Percentiles rank a stretch among this genome's conserved stretches.
These are phyloP conservation scores for Yarrowia alimentaria DNA, from an alignment of 805 yeast genomes.

Conservation along the genomic window DNA sequence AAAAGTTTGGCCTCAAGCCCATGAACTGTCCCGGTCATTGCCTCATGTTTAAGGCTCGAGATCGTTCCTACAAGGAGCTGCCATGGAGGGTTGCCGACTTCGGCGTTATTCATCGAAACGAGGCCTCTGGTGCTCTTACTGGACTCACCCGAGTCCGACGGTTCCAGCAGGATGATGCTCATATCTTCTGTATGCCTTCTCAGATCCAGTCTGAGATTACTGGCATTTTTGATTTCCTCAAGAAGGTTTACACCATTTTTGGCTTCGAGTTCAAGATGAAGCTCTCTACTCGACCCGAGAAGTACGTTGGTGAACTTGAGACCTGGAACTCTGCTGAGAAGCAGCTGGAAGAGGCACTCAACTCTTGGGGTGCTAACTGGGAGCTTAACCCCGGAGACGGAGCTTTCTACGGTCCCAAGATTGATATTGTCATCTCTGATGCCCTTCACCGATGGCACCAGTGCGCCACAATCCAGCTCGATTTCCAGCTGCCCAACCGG, in stretches of 20 bases:
- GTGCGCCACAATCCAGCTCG: slow-evolving; percentile 98
- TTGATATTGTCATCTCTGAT: slow-evolving; percentile 92
- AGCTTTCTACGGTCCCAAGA: slow-evolving; percentile 95
- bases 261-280: slow-evolving; percentile 97
- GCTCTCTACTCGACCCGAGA: slow-evolving; percentile 95
- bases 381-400: slow-evolving; percentile 96
- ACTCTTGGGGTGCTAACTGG: slow-evolving; percentile 87
- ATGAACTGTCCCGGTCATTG: slow-evolving; percentile 81
- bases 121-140: slow-evolving; percentile 90
- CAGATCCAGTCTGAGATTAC: slow-evolving; percentile 86
- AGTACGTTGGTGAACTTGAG: slow-evolving; percentile 88
- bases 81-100: slow-evolving; percentile 99
- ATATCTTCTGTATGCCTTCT: slow-evolving; percentile 89
- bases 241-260: slow-evolving; percentile 81
- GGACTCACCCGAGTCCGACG: slow-evolving; percentile 96
- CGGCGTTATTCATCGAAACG: slow-evolving; percentile 96
- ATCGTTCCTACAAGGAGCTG: slow-evolving; percentile 92
- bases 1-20: slow-evolving; percentile 89
- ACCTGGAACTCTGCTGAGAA: slow-evolving; percentile 93
- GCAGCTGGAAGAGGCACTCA: slow-evolving; percentile 77
- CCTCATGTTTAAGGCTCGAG: slow-evolving; percentile 84
- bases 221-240: slow-evolving; percentile 80
- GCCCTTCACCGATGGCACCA: slow-evolving; percentile 97
- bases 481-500: slow-evolving; percentile 95
- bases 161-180: slow-evolving; percentile 99